Conservation (phyloP, 345 rosid species). For the Brassica rapa region DNA sequence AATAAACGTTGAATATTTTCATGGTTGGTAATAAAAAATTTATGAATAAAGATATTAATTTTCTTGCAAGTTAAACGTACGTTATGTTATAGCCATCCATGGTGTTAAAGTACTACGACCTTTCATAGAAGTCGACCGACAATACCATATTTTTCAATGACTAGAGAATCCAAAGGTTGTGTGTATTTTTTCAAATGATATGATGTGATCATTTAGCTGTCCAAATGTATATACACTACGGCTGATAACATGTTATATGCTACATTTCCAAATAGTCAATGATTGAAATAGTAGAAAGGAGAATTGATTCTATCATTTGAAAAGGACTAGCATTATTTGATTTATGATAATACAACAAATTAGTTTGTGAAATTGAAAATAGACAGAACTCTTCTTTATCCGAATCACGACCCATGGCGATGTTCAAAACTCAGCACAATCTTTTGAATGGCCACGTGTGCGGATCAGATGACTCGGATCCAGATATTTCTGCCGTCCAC, state of each 20-base stretch:
- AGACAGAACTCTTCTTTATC: conserved; percentile 10
- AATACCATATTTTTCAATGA: neutral
- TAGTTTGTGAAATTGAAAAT: neutral
- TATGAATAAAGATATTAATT: neutral
- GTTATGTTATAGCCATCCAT: neutral
- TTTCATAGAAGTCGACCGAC: neutral
- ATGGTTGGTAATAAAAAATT: neutral
- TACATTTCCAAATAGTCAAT: neutral
- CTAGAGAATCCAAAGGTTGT: neutral
- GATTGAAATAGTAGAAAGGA: conserved; percentile 3
- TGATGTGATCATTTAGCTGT: neutral
- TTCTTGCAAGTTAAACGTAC: neutral
- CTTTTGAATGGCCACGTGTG: conserved; percentile 8
- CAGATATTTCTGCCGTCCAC: conserved; percentile 1
- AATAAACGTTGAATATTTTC: neutral
- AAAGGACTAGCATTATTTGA: conserved; percentile 9
- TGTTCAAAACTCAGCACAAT: neutral
- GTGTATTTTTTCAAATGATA: neutral
- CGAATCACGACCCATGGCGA: neutral
- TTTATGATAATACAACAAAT: neutral
- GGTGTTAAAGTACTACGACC: neutral
- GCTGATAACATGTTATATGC: neutral
- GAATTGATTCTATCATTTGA: conserved; percentile 7
- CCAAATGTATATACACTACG: neutral
- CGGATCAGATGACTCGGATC: conserved; percentile 1